These are phyloP conservation scores for Paraurostyla sp. DNA, from an alignment of 73 alveolate genomes.

Conservation along the genomic window DNA sequence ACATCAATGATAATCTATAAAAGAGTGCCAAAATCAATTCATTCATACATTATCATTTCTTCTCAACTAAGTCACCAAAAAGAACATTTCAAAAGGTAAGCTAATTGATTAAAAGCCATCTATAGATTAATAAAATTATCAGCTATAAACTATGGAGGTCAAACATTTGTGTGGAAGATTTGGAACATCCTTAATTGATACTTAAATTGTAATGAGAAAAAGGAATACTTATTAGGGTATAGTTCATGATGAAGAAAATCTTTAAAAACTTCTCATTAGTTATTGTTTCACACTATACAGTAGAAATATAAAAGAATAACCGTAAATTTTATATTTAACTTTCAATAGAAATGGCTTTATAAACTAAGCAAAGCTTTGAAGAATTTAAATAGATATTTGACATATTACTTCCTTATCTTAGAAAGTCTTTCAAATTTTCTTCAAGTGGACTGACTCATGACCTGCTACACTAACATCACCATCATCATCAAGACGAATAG, in stretches of 20 bases:
- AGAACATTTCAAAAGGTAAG: slow-evolving; percentile 12
- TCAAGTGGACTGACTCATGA: too few relatives aligned
- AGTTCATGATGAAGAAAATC: slow-evolving; percentile 14
- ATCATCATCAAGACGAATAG: too few relatives aligned
- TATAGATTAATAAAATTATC: background rate
- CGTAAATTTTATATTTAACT: too few relatives aligned
- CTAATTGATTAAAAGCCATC: background rate
- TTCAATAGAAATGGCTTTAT: background rate
- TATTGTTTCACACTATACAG: background rate
- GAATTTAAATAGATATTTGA: background rate
- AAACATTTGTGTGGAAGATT: background rate
- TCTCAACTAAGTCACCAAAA: background rate
- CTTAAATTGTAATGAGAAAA: slow-evolving; percentile 22
- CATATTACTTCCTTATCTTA: background rate
- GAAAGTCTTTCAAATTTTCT: background rate
- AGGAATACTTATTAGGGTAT: background rate
- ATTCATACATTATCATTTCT: background rate
- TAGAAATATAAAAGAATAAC: background rate
- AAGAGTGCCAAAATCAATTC: background rate
- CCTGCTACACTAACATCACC: too few relatives aligned
- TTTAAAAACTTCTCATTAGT: background rate
- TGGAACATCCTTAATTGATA: background rate
- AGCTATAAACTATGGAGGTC: background rate
- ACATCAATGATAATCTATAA: background rate
- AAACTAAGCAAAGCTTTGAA: slow-evolving; percentile 30